Percentiles rank a stretch among this genome's conserved stretches.
These are phyloP conservation scores for Penicillium sp. DNA, from an alignment of 2,329 filamentous ascomycete species.

Conservation along the genomic window DNA sequence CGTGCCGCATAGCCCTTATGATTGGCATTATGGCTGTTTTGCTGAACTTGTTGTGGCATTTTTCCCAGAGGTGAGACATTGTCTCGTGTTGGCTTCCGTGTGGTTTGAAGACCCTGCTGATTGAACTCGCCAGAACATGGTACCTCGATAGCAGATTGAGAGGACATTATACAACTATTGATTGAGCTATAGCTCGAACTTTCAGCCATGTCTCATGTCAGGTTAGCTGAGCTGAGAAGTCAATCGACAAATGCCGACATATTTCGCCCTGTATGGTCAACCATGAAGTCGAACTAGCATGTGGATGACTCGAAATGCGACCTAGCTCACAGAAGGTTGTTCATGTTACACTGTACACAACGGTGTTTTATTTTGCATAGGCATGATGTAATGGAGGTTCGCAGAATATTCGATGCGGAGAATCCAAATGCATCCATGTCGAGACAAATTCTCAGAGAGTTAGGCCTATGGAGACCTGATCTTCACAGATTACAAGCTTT, in stretches of 20 bases:
- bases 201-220: not conserved
- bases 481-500: not conserved
- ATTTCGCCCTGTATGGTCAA: not conserved
- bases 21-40: not conserved
- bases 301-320: not conserved
- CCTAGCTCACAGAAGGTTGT: not conserved
- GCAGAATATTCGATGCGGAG: not conserved
- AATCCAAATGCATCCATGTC: not conserved
- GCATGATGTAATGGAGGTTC: not conserved
- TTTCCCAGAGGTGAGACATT: not conserved
- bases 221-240: not conserved
- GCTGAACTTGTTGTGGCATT: constrained; percentile 1
- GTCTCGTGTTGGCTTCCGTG: not conserved
- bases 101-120: not conserved
- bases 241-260: not conserved
- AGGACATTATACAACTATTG: not conserved
- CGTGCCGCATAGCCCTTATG: not conserved
- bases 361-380: not conserved
- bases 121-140: not conserved
- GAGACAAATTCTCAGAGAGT: too few species aligned
- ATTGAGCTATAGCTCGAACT: not conserved
- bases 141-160: not conserved
- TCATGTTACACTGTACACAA: not conserved
- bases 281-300: not conserved
- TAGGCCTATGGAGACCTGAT: not conserved